Evolutionary conservation across 176 grass and related monocot species (phyloP), one percentile per base, ranked within the genome.

Genomic region (Raddia distichophylla): DNA sequence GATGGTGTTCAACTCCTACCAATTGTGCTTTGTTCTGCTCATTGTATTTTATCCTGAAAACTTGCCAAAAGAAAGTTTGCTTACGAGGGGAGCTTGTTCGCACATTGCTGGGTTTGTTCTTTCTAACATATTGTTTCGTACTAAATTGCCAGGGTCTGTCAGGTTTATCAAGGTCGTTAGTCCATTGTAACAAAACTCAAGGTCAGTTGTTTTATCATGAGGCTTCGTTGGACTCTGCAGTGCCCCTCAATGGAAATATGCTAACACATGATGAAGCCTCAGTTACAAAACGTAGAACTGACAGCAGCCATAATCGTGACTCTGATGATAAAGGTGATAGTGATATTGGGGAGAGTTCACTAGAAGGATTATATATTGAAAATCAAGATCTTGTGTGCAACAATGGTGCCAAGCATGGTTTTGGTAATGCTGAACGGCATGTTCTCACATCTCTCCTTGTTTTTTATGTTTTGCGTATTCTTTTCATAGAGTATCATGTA

Each of bases 401-500:
- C 17, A 47, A 88, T 3, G 17, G 60, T 85, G 77, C 43, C 35
- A 71, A 80, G 33, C 51, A 85, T 85, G 85, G 77, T 91, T 78
- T 81, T 84, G 85, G 89, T 91, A 91, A 88, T 81, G 71, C 76
- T 84, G 70, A 82, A 85, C 77, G 85, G 85, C 85, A 88, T 64
- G 80, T 87, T 80, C 80, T 87, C 76, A 79, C 86, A 57, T 82
- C 73, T 77, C 82, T 52, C 80, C 33, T 47, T 72, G 58, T 63
- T 71, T 15, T 80, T 45, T 9, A 70, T 81, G 20, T 62, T 57
- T 5, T 44, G 6, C 81, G 43, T 37, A 10, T 14, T 63, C 73
- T 78, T 78, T 65, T 70, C 34, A 20, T 69, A 64, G 37, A 84
- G n/a, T 22, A 54, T 54, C 14, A 40, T 73, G 60, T 73, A 74